Base-by-base conservation (phyloP, 1,284 basidiomycete genomes). In the Moniliophthora roreri region DNA sequence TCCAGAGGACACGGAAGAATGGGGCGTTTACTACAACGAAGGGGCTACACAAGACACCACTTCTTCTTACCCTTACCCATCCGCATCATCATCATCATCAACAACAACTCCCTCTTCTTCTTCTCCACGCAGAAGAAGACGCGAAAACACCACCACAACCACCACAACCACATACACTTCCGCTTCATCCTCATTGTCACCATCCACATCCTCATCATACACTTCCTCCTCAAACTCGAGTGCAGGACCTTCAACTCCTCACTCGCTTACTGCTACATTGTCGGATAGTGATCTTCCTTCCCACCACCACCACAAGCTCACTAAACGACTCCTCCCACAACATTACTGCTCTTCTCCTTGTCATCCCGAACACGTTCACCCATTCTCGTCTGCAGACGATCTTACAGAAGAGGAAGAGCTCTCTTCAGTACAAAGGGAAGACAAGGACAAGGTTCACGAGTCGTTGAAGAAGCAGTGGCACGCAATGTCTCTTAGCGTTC, bases 391-490 rank as follows among this genome's bases (percentile, higher is more conserved):
- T 20, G 41, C 44, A 10, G 39, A 41, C 11, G 38, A 26, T 34
- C 23, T 13, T 2, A 10, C 24, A n/a, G 41, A 50, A 7, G 34
- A 46, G 6, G 37, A 28, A 34, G 53, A 50, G 10, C 7, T 64
- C 58, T 50, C 23, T 13, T 55, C 54, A 46, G 61, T 65, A 36
- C 51, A 70, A 69, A 65, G 66, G 66, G 65, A 68, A 67, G 21
- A 52, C 23, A 3, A 21, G 41, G n/a, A 45, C 23, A 18, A 51
- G 52, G 45, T 52, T 77, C 69, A 83, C 66, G 67, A 84, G 62
- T 68, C 67, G 37, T 66, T 85, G 39, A 71, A 73, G 56, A 70
- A 79, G 20, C 79, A 84, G 51, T 85, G 83, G 83, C 80, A 82
- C 58, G 79, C 82, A 7, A 57, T 84, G 23, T 63, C 71, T 0